A percentile compares a stretch with the other conserved stretches of the same genome.
Evolutionary conservation across 176 grass and related monocot species (phyloP).

Genomic region (Oryza punctata): DNA sequence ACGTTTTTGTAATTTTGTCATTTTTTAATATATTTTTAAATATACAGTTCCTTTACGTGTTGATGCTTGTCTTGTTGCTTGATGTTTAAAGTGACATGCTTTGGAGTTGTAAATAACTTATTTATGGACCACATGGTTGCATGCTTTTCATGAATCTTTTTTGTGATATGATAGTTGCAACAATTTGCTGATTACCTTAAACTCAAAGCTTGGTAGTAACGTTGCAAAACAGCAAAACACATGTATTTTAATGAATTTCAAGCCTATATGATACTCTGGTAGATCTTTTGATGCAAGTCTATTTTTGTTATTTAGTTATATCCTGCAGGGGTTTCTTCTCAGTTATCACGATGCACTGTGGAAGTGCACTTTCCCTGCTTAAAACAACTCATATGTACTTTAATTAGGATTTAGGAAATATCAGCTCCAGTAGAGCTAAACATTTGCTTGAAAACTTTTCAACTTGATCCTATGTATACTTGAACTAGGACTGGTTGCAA

Average conservation of each 20-base stretch:
- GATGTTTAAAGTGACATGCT: neutral
- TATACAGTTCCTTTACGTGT: neutral
- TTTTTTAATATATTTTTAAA: neutral
- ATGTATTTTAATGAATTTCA: neutral
- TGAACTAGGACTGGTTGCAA: neutral
- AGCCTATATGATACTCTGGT: neutral
- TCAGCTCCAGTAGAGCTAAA: neutral
- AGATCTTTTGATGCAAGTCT: neutral
- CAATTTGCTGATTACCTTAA: no score
- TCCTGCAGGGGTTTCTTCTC: neutral
- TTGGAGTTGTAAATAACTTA: neutral
- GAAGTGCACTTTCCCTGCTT: neutral
- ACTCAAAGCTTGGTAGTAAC: no score
- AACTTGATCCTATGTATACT: neutral
- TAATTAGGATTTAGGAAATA: neutral
- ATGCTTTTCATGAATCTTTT: neutral
- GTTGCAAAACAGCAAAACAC: neutral
- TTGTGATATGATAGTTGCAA: no score
- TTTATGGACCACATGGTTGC: neutral
- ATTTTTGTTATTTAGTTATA: neutral
- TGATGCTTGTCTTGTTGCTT: neutral
- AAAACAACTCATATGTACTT: neutral
- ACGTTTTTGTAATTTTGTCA: neutral
- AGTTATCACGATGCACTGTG: neutral
- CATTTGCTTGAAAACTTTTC: neutral